These are phyloP conservation scores for Mallotus japonicus DNA, from an alignment of 441 rosid species.

Conservation along the genomic window DNA sequence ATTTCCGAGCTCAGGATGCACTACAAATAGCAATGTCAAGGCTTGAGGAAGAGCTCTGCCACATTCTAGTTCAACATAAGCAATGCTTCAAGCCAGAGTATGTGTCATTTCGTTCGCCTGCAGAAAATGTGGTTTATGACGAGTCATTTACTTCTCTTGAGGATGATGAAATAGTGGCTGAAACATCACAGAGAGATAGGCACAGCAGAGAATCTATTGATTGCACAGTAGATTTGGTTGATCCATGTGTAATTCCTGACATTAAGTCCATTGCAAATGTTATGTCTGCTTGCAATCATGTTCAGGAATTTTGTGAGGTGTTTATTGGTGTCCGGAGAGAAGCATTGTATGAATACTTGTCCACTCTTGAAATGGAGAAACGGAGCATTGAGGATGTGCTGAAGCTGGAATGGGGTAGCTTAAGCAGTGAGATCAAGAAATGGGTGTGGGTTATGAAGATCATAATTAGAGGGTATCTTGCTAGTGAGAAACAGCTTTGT, in stretches of 20 bases:
- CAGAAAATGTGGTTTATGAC: conserved; percentile 38
- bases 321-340: conserved; percentile 48
- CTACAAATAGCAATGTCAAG: conserved; percentile 69
- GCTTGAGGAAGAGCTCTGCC: conserved; percentile 69
- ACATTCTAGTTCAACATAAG: conserved; percentile 50
- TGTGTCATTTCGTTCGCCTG: conserved; percentile 40
- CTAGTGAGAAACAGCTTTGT: conserved; percentile 57
- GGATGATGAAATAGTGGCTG: conserved; percentile 48
- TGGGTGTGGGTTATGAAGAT: conserved; percentile 63
- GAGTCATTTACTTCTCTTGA: conserved; percentile 58
- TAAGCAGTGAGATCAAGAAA: conserved; percentile 52
- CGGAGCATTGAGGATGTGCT: conserved; percentile 61
- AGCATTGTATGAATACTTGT: conserved; percentile 53
- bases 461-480: conserved; percentile 50
- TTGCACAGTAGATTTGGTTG: conserved; percentile 40
- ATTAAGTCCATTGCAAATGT: conserved; percentile 58
- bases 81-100: conserved; percentile 37
- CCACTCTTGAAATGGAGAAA: conserved; percentile 45
- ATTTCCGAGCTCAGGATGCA: conserved; percentile 46
- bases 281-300: conserved; percentile 61
- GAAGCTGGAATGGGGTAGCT: conserved; percentile 51
- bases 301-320: conserved; percentile 45
- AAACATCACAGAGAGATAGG: conserved; percentile 28
- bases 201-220: conserved; percentile 27
- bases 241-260: conserved; percentile 51